These are phyloP conservation scores for Taiwanofungus camphoratus DNA, from an alignment of 1,284 basidiomycete genomes.

Conservation along the genomic window DNA sequence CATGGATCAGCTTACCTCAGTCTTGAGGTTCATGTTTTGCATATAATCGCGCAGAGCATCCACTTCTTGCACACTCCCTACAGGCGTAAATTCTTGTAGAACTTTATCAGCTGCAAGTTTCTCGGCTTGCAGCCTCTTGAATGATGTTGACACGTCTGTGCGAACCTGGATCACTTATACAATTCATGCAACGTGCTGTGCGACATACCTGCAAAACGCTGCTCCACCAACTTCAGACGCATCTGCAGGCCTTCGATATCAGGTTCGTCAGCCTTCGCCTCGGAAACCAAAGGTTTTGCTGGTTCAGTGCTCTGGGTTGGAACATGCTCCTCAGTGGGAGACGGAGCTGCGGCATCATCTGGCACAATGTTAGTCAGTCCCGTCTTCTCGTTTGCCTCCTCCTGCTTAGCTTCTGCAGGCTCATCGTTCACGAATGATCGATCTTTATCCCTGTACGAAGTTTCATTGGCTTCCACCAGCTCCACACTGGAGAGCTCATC, in stretches of 20 bases:
- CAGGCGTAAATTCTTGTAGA: conserved; percentile 68
- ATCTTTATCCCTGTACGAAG: no score
- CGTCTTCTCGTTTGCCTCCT: no score
- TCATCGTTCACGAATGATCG: no score
- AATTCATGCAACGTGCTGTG: no score
- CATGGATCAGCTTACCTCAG: conserved; percentile 45
- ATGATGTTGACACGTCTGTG: conserved; percentile 74
- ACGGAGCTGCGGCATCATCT: no score
- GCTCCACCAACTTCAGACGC: conserved; percentile 62
- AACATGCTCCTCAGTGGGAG: no score
- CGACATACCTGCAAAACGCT: conserved; percentile 59
- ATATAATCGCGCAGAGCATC: conserved; percentile 73
- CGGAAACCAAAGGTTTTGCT: conserved; percentile 1
- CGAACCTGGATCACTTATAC: no score
- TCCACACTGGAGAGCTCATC: no score
- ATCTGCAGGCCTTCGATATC: conserved; percentile 56
- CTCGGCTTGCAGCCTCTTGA: conserved; percentile 68
- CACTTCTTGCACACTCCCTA: conserved; percentile 61
- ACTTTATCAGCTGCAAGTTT: conserved; percentile 65
- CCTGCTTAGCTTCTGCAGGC: no score
- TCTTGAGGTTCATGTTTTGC: conserved; percentile 59
- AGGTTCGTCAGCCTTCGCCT: conserved; percentile 16
- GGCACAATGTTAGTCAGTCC: no score
- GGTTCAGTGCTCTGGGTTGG: neutral
- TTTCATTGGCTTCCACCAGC: no score